These are phyloP conservation scores for Aspergillus unguis DNA, from an alignment of 2,329 filamentous ascomycete genomes.

Conservation along the genomic window DNA sequence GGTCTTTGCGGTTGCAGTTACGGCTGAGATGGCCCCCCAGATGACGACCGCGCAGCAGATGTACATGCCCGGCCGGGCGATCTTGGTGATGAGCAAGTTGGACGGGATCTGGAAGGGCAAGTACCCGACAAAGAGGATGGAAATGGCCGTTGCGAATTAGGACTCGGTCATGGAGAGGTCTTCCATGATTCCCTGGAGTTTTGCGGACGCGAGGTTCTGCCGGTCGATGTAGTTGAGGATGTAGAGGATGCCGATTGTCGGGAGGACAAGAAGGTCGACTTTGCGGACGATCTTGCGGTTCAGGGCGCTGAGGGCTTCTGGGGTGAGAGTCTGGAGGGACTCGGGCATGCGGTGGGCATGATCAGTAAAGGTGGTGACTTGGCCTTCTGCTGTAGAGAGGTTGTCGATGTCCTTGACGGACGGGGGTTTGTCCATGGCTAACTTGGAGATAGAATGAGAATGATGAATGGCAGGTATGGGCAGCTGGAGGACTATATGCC, in stretches of 20 bases:
- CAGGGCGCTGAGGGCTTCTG: slow-evolving; percentile 22
- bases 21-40: slow-evolving; percentile 60
- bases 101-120: slow-evolving; percentile 42
- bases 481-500: not conserved
- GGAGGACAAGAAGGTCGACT: slow-evolving; percentile 30
- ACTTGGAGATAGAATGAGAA: not conserved
- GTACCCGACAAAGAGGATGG: slow-evolving; percentile 28
- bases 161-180: slow-evolving; percentile 38
- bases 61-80: slow-evolving; percentile 51
- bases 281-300: slow-evolving; percentile 28
- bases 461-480: not conserved
- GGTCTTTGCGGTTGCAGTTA: slow-evolving; percentile 52
- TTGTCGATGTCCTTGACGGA: slow-evolving; percentile 15
- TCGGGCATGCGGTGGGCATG: slow-evolving; percentile 24
- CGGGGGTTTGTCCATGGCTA: slow-evolving; percentile 19
- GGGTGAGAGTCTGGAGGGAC: slow-evolving; percentile 21
- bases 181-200: slow-evolving; percentile 41
- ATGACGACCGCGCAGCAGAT: slow-evolving; percentile 54
- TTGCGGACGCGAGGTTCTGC: slow-evolving; percentile 38
- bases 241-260: slow-evolving; percentile 37
- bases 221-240: slow-evolving; percentile 44
- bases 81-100: slow-evolving; percentile 52
- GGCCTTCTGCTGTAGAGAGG: slow-evolving; percentile 23
- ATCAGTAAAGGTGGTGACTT: slow-evolving; percentile 16
- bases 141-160: slow-evolving; percentile 33